These are phyloP conservation scores for Sequoiadendron giganteum DNA, from an alignment of 75 land plant genomes.

Conservation along the genomic window DNA sequence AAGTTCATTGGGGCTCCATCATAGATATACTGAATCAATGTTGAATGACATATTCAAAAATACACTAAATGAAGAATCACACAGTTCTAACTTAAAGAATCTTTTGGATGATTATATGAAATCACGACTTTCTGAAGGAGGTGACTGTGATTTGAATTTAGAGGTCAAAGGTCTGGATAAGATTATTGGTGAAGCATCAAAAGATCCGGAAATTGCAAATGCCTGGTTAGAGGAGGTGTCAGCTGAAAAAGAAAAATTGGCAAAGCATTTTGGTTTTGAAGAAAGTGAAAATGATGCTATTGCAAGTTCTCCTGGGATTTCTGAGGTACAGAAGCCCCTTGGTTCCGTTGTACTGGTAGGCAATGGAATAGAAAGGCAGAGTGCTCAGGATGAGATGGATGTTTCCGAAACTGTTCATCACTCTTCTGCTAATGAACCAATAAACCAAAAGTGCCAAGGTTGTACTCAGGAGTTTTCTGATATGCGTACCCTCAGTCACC, in stretches of 20 bases:
- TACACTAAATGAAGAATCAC: not conserved
- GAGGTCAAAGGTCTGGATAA: conserved; percentile 48
- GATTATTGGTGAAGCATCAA: conserved; percentile 57
- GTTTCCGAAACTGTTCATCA: not conserved
- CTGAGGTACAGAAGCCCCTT: not conserved
- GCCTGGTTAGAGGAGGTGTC: conserved; percentile 58
- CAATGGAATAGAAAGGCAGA: conserved; percentile 1
- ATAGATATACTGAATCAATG: not conserved
- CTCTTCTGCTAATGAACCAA: not conserved
- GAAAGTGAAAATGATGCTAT: conserved; percentile 16
- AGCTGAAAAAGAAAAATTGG: conserved; percentile 63
- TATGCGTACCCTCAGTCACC: conserved; percentile 53
- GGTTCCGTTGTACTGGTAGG: not conserved
- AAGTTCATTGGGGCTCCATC: conserved; percentile 40
- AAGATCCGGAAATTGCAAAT: conserved; percentile 49
- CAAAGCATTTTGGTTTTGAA: conserved; percentile 48
- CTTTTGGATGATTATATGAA: conserved; percentile 66
- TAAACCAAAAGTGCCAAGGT: conserved; percentile 43
- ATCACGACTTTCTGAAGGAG: conserved; percentile 40
- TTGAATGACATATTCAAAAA: conserved; percentile 5
- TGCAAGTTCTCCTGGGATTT: not conserved
- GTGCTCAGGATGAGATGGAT: conserved; percentile 11
- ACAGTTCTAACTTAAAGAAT: conserved; percentile 23
- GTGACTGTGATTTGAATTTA: conserved; percentile 19
- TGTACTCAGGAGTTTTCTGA: conserved; percentile 63